Base-by-base conservation (phyloP, 1,284 basidiomycete genomes). In the Trametes hirsuta region DNA sequence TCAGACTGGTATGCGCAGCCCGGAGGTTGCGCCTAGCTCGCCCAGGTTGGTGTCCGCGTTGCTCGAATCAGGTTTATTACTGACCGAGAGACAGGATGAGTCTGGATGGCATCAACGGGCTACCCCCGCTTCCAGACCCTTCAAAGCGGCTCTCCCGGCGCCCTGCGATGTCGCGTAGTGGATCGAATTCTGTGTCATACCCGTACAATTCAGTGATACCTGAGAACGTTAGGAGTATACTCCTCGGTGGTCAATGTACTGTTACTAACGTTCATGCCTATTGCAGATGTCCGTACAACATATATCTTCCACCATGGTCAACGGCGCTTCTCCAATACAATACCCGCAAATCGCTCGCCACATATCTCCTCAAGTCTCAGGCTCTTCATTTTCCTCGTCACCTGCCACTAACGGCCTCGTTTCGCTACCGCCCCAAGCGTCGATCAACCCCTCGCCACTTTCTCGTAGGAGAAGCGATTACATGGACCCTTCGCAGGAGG, bases 401-500 rank as follows among this genome's bases (percentile, higher is more conserved):
- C 44, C 75, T 68, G 62, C 63, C 2, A 67, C 71, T 44, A 72
- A 72, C 58, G 75, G 72, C 18, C 64, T 77, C 42, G 77, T 83
- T 55, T 77, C 89, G 0, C 83, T 91, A 1, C 90, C 89, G 18
- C 90, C 93, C 1, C 87, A 87, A 70, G 92, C 90, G 11, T 93
- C 93, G 36, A 85, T 92, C 66, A 90, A 88, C 64, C 84, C 87
- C 40, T 86, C 90, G 3, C 75, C 82, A 1, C 76, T 91, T 3
- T 83, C 91, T 0, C 84, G 93, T 15, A 81, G 91, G 64, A 83
- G 91, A 52, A 90, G 85, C 68, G 91, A 94, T 66, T 93, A 88
- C 69, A 78, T 91, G 53, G 92, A 95, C 69, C 89, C 91, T 66
- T 85, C 87, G 10, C 86, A 87, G 67, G 85, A 92, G 69, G 81